Conservation (phyloP, 164 flowering plant species). For the Magnolia sinica region DNA sequence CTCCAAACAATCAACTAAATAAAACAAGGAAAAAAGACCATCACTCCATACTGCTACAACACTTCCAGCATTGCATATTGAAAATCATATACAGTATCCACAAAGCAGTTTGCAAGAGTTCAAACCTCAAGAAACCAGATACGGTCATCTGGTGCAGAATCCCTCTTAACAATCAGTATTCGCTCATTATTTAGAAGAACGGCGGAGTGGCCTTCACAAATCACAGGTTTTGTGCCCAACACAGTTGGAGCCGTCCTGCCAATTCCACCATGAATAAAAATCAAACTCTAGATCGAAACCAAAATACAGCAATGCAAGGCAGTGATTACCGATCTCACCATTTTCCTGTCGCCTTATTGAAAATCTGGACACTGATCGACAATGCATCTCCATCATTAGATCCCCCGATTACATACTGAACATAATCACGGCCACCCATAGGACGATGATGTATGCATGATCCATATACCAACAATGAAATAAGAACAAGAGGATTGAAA, state of each 20-base stretch:
- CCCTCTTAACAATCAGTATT: slow-evolving; percentile 57
- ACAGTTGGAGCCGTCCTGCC: slow-evolving; percentile 63
- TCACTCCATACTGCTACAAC: not conserved
- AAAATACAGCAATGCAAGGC: not conserved
- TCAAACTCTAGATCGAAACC: not conserved
- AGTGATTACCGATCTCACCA: slow-evolving; percentile 42
- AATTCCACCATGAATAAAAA: slow-evolving; percentile 16
- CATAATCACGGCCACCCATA: not conserved
- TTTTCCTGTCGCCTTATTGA: slow-evolving; percentile 38
- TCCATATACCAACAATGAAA: not conserved
- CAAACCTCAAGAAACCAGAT: slow-evolving; percentile 94
- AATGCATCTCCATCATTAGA: slow-evolving; percentile 27
- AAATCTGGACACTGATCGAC: slow-evolving; percentile 46
- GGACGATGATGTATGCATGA: not conserved
- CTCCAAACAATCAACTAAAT: no score
- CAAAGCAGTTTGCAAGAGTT: slow-evolving; percentile 5
- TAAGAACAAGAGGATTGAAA: not conserved
- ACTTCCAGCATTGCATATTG: not conserved
- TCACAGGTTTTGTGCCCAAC: slow-evolving; percentile 64
- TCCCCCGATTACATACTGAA: slow-evolving; percentile 72
- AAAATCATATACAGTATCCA: not conserved
- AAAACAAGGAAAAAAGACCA: no score
- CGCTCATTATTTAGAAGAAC: slow-evolving; percentile 54
- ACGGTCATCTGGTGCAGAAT: slow-evolving; percentile 53
- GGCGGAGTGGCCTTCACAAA: slow-evolving; percentile 50